These are phyloP conservation scores for Podospora australis DNA, from an alignment of 495 filamentous ascomycete species.

Conservation along the genomic window DNA sequence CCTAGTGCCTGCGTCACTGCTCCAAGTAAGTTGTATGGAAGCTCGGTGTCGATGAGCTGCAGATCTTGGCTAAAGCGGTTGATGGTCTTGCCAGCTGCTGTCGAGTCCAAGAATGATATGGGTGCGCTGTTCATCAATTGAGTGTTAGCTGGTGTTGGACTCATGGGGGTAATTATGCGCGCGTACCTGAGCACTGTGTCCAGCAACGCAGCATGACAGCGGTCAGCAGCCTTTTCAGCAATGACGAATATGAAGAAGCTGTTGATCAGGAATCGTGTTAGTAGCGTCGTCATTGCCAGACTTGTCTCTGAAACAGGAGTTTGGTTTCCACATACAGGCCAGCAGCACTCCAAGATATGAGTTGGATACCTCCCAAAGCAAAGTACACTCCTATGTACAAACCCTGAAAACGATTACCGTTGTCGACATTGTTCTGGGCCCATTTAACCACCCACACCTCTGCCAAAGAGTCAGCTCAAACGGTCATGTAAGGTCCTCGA, in stretches of 20 bases:
- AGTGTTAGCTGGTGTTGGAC: not conserved
- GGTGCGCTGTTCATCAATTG: not conserved
- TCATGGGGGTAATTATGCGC: not conserved
- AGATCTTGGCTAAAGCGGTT: not conserved
- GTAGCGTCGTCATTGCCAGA: not conserved
- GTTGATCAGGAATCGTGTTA: not conserved
- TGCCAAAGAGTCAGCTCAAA: no score
- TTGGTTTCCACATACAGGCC: not conserved
- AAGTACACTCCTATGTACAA: no score
- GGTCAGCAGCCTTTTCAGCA: not conserved
- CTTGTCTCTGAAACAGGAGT: not conserved
- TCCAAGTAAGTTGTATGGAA: not conserved
- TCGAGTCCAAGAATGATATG: not conserved
- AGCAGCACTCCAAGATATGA: not conserved
- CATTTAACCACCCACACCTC: no score
- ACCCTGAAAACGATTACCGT: no score
- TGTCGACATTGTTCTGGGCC: no score
- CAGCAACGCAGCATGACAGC: not conserved
- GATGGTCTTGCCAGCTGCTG: not conserved
- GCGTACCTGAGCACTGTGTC: not conserved
- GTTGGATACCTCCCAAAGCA: no score
- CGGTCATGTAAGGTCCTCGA: no score
- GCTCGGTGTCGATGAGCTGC: not conserved
- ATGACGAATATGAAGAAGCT: not conserved
- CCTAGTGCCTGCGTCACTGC: no score